These are phyloP conservation scores for Penicillium roqueforti DNA, from an alignment of 495 filamentous ascomycete species.

Conservation along the genomic window DNA sequence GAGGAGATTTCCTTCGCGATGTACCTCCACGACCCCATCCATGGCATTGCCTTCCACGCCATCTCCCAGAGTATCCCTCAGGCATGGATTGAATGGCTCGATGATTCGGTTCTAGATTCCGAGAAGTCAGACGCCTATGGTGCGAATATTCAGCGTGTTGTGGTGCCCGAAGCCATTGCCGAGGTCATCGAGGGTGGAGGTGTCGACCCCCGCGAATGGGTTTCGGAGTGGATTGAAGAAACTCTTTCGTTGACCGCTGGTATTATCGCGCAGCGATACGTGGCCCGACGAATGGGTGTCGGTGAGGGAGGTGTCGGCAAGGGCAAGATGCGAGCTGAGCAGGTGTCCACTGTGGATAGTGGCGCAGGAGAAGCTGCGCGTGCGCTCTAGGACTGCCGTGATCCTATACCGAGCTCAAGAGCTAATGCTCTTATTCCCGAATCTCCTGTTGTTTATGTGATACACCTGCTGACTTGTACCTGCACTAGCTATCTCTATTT, in stretches of 20 bases:
- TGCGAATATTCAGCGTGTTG: conserved; percentile 33
- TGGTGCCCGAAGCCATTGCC: conserved; percentile 74
- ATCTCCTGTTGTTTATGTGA: conserved; percentile 17
- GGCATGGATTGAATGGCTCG: conserved; percentile 88
- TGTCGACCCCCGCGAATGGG: conserved; percentile 94
- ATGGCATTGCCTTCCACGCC: conserved; percentile 81
- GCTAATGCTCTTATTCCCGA: conserved; percentile 2
- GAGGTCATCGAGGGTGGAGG: conserved; percentile 86
- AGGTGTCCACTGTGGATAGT: conserved; percentile 62
- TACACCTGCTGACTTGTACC: conserved; percentile 13
- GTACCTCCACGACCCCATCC: conserved; percentile 89
- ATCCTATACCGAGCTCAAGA: conserved; percentile 8
- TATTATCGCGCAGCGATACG: conserved; percentile 91
- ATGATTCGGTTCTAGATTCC: conserved; percentile 59
- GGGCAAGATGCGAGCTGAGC: conserved; percentile 74
- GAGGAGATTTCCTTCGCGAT: conserved; percentile 77
- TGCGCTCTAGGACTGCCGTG: conserved; percentile 44
- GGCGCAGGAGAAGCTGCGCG: conserved; percentile 81
- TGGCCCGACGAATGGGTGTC: conserved; percentile 91
- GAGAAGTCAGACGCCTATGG: conserved; percentile 37
- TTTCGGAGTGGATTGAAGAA: conserved; percentile 96
- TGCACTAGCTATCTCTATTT: conserved; percentile 1
- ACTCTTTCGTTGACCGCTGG: conserved; percentile 73
- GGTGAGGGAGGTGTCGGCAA: conserved; percentile 69
- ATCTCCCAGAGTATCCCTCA: conserved; percentile 80